Evolutionary conservation across 306 rosid genomes (phyloP), one percentile per base, ranked within the genome.

Genomic region (Sphenostylis stenocarpa): DNA sequence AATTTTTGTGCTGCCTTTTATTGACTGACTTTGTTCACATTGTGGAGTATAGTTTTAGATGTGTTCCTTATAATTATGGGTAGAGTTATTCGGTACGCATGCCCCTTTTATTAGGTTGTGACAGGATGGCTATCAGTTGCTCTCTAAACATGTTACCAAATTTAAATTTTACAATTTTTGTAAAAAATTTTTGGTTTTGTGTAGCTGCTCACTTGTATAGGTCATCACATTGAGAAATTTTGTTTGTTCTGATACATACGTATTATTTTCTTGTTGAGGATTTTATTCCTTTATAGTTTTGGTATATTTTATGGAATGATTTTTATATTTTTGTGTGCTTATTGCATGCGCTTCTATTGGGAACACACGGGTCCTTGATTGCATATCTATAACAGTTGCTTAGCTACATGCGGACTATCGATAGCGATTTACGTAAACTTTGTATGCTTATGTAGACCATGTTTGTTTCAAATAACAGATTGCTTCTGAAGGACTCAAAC

Each of bases 401-500:
- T 5, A 4, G 0, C 21, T 64, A 19, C 23, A 36, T 20, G 6
- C 4, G 5, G 28, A 10, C 48, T 26, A 39, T 71, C 58, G 36
- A 7, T 0, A 39, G 2, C 34, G n/a, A 17, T 13, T 13, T 39
- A n/a, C n/a, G n/a, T 12, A 19, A 34, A 16, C 33, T 73, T 33
- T 39, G 31, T 0, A 6, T 84, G 13, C 62, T 49, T 19, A 26
- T 13, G 6, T 73, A 1, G 65, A 17, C 4, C 1, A 5, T 79
- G 36, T 7, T 48, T 70, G 65, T 65, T 70, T 55, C 26, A 16
- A 13, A 53, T 67, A 5, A 70, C 87, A 95, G 99, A 95, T 95
- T 77, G 99, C 99, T 26, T 92, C 99, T 0, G 97, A 95, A 78
- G 99, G 99, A 44, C 97, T 95, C 65, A 95, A 95, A 34, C 99